Percentiles rank a stretch among this genome's conserved stretches.
These are phyloP conservation scores for Astrocystis sublimbata DNA, from an alignment of 495 filamentous ascomycete species.

Conservation along the genomic window DNA sequence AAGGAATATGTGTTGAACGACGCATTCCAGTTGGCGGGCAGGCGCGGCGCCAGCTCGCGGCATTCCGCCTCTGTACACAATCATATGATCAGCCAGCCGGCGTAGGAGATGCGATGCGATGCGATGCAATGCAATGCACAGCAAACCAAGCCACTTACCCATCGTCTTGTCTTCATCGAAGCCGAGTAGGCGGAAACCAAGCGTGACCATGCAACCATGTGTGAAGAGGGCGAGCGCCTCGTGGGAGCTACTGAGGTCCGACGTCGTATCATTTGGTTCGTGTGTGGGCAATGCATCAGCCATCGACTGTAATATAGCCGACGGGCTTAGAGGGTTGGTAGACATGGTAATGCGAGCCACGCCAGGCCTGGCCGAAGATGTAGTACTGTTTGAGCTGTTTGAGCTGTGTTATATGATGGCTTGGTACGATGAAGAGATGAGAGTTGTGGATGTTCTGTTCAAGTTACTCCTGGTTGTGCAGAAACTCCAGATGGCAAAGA, in stretches of 20 bases:
- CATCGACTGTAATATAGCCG: conserved; percentile 55
- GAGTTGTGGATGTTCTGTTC: neutral
- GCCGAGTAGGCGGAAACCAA: conserved; percentile 80
- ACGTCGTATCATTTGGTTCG: conserved; percentile 49
- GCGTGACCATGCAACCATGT: conserved; percentile 78
- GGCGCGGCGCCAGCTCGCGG: conserved; percentile 50
- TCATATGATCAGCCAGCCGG: neutral
- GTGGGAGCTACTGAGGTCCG: conserved; percentile 70
- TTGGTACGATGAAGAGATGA: neutral
- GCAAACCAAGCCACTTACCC: conserved; percentile 26
- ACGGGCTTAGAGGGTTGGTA: conserved; percentile 41
- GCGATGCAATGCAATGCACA: no score
- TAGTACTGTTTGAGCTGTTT: neutral
- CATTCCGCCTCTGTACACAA: conserved; percentile 41
- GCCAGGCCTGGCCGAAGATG: neutral
- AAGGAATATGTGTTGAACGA: conserved; percentile 68
- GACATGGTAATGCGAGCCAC: conserved; percentile 23
- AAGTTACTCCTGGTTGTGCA: neutral
- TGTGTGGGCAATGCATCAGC: conserved; percentile 57
- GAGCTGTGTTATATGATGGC: no score
- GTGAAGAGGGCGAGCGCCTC: conserved; percentile 84
- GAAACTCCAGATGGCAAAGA: neutral
- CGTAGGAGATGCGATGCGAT: neutral
- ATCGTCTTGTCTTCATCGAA: conserved; percentile 73
- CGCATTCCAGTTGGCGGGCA: conserved; percentile 79